Base-by-base conservation (phyloP, 352 stramenopile species). In the Pythium diclinum region DNA sequence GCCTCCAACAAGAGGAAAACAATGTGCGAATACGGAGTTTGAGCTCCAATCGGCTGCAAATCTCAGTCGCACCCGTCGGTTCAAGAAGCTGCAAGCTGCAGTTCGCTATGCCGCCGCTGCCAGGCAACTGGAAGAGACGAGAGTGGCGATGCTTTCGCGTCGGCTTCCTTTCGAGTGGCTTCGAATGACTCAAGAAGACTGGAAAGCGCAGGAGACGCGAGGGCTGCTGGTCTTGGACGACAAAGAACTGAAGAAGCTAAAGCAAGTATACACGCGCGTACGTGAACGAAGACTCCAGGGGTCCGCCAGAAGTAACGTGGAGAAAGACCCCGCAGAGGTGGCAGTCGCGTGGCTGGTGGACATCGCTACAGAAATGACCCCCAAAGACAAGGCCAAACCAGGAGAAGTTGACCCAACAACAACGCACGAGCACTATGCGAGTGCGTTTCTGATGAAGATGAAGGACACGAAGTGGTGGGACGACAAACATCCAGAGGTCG, bases 101-200 rank as follows among this genome's bases (percentile, higher is more conserved):
- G 53, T 86, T 65, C 72, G 28, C 69, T 59, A 13, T 21, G 34
- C 5, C 49, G 52, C 30, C 38, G 72, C 16, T 11, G 49, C 8
- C 5, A 44, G 17, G 28, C 56, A 56, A 34, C 17, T 25, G n/a
- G 11, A 58, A 14, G 40, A 48, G 11, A 13, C 38, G 5, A 21
- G 47, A 13, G 32, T 30, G 8, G 3, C 6, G 2, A 28, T 46
- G 49, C 6, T 47, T 28, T 8, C 32, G 34, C 44, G 44, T 2
- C 34, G 33, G 10, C 19, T 68, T 33, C 42, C 56, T 5, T 16
- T 59, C 0, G 82, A 91, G 21, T 89, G 82, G 82, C 69, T 84
- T 48, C 59, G 67, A 13, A 87, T 89, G 77, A 79, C 65, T 6
- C 63, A 67, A 6, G 79, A 91, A 53, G 82, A 91, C 58, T 76